Evolutionary conservation across 768 basidiomycete genomes (phyloP), one percentile per base, ranked within the genome.

Genomic region (Collybia sp.): DNA sequence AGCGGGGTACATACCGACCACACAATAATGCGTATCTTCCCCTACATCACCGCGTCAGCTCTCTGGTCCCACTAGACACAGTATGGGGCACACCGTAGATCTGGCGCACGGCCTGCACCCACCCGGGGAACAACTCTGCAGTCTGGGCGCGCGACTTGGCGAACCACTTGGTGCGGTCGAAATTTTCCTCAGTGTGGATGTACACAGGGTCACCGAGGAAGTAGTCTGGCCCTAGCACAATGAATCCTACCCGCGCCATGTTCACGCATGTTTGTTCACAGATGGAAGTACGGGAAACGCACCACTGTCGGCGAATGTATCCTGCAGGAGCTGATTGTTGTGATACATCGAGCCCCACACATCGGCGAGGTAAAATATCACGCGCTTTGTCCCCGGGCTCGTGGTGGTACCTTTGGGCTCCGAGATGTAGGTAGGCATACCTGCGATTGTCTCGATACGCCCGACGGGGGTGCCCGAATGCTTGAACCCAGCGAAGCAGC

Each of bases 221-320:
- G 58, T 77, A 80, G 46, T 80, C 79, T 13, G 70, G 53, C 3
- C 73, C 74, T 3, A 78, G 53, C 15, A 80, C 76, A 25, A 61
- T 58, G 51, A 68, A 79, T 1, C 79, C 77, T 79, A 33, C 16
- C 15, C 17, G 25, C 25, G 8, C 25, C 25, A n/a, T 25, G 25
- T 3, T 25, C 8, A 25, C 25, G 4, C 25, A 25, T 25, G n/a
- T 8, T 12, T 2, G 18, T n/a, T 25, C 36, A 16, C 16, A 45
- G 10, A 9, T 10, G 3, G 12, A 8, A 34, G 40, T 12, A n/a
- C 13, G 13, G 6, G 13, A 8, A 11, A 33, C 61, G 2, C 45
- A 80, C 78, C 77, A 9, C 71, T 64, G 11, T 69, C 56, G 1
- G 78, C 77, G 46, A 72, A 76, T 53, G 69, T 76, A 51, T 80